Evolutionary conservation across 805 yeast genomes (phyloP).

Genomic region (Kodamaea sagamina): DNA sequence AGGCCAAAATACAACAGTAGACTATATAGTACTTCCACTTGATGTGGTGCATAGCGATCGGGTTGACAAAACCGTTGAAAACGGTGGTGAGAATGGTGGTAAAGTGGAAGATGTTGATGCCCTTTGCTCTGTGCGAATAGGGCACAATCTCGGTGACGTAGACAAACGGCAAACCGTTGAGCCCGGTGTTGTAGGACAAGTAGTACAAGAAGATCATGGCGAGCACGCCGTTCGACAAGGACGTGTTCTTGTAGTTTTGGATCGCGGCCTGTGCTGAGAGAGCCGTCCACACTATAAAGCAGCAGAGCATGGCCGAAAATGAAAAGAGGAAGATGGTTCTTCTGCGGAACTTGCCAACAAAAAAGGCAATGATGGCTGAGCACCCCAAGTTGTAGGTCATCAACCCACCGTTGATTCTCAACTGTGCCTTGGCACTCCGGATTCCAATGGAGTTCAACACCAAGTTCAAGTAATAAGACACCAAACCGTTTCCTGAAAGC

Average conservation of each 20-base stretch:
- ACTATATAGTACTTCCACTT: constrained; percentile 49
- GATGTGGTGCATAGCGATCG: constrained; percentile 42
- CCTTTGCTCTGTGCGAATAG: constrained; percentile 44
- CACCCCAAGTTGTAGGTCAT: constrained; percentile 48
- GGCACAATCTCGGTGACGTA: constrained; percentile 48
- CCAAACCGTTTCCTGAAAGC: constrained; percentile 54
- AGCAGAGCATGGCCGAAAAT: constrained; percentile 35
- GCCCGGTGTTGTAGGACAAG: constrained; percentile 42
- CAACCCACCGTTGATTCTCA: constrained; percentile 53
- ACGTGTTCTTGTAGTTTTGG: constrained; percentile 40
- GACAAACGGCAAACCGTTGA: constrained; percentile 48
- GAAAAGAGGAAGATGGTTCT: constrained; percentile 39
- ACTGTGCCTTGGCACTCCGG: constrained; percentile 44
- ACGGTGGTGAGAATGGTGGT: constrained; percentile 22
- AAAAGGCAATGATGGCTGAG: constrained; percentile 23
- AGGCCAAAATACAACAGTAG: constrained; percentile 31
- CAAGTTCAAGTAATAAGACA: constrained; percentile 51
- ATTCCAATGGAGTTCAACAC: constrained; percentile 57
- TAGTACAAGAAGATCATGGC: constrained; percentile 54
- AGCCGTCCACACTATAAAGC: constrained; percentile 45
- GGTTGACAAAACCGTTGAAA: constrained; percentile 27
- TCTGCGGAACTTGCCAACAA: constrained; percentile 31
- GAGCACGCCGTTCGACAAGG: constrained; percentile 47
- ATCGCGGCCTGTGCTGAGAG: constrained; percentile 48
- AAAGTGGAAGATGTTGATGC: constrained; percentile 32